Base-by-base conservation (phyloP, 106 monocot genomes). In the Dendrobium catenatum region DNA sequence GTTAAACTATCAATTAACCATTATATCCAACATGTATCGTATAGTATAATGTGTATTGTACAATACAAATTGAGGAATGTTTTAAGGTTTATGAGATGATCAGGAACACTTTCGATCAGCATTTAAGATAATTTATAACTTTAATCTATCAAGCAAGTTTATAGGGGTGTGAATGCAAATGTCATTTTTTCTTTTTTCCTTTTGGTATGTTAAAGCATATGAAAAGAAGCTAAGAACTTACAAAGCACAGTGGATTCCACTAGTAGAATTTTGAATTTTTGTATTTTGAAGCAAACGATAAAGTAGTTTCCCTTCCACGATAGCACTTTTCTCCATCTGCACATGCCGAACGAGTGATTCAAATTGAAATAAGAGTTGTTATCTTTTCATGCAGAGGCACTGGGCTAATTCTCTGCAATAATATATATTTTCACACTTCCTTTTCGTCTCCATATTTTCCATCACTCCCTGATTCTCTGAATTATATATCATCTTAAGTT, bases 191-290 rank as follows among this genome's bases (percentile, higher is more conserved):
- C 51, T n/a, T 10, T 51, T 15, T 51, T 2, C 37, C 0, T 24
- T 64, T n/a, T 24, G 13, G 24, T 5, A 6, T 5, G 24, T 15
- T n/a, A 24, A 13, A 15, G 9, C 58, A 20, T 18, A 20, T 20
- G 15, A 26, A 66, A 66, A 66, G 64, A 66, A 66, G 64, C 4
- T 66, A 24, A 26, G 22, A 22, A 66, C 24, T 66, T 26, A 66
- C 1, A 51, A 13, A 10, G 13, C 2, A 5, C 1, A 7, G 49
- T 27, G 49, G 76, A 49, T 18, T 13, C 27, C 76, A 49, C 76
- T 74, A 5, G 0, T 49, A 27, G 17, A 74, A 76, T 43, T 76
- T 76, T 29, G 76, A 76, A 76, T 49, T 76, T 76, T 13, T 24
- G 43, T 76, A 16, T 51, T 7, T n/a, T 42, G 48, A 76, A 48